Evolutionary conservation across 2,329 filamentous ascomycete genomes (phyloP), one percentile per base, ranked within the genome.

Genomic region (Aspergillus ochraceus): DNA sequence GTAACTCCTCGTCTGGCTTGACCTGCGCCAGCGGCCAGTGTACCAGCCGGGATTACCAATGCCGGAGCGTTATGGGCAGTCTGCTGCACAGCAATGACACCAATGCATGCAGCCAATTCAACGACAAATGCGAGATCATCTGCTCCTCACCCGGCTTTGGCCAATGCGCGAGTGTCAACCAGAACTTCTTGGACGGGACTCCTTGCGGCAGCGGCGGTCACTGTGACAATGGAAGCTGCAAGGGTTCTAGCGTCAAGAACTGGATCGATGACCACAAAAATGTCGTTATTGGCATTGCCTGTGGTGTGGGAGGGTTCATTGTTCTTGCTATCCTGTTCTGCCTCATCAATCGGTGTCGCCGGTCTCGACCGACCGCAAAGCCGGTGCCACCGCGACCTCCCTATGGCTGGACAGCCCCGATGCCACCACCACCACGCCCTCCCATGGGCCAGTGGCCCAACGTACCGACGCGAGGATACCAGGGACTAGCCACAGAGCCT

Each of bases 171-270:
- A 57, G 61, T 22, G 85, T 96, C 78, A 88, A 91, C 73, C 92
- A 97, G 73, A 95, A 96, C 77, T 98, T 96, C 77, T 81, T 98
- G 30, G 95, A 99, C 72, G 95, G 95, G 19, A 98, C 95, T 1
- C 80, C 85, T 1, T 99, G 95, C 73, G 84, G 87, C 55, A 90
- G 89, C 19, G 91, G 91, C 57, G 95, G 95, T 6, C 83, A 80
- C 58, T 99, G 95, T 76, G 73, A 75, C 54, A 94, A 93, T 68
- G 95, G 95, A 49, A 79, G 82, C 66, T 99, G 95, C 77, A 76
- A 84, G 68, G 93, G 91, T 62, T 81, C 86, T 63, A 88, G 92
- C 76, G 88, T 96, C 63, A 81, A 79, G 56, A 83, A 83, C 61
- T 97, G 92, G 90, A 88, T 98, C 74, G 78, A 85, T 26, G 78